Percentiles rank a stretch among this genome's conserved stretches.
Evolutionary conservation across 495 filamentous ascomycete species (phyloP).

Genomic region (Neurospora sp.): DNA sequence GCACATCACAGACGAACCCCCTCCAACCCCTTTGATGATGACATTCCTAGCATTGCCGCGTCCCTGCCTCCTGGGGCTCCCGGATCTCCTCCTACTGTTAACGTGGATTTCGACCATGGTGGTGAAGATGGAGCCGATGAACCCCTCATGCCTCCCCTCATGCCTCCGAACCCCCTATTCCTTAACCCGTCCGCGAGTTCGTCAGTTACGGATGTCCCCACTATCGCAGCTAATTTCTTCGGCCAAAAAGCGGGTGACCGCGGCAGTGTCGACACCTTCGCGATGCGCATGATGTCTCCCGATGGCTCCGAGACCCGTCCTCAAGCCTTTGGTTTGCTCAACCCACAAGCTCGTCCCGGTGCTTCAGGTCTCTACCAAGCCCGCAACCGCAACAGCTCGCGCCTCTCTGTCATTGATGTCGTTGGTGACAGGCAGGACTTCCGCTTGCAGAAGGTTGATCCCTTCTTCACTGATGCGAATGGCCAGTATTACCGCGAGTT

Average conservation of each 20-base stretch:
- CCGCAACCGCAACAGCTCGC: constrained; percentile 12
- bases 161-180: constrained; percentile 16
- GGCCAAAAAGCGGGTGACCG: constrained; percentile 4
- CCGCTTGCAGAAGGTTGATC: constrained; percentile 51
- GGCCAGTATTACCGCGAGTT: constrained; percentile 47
- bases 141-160: constrained; percentile 10
- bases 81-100: constrained; percentile 1
- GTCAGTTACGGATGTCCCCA: constrained; percentile 10
- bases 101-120: neutral
- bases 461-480: constrained; percentile 54
- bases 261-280: constrained; percentile 16
- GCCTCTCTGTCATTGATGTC: constrained; percentile 11
- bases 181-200: constrained; percentile 12
- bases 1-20: constrained; percentile 4
- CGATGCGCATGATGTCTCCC: constrained; percentile 20
- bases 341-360: constrained; percentile 10
- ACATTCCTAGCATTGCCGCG: neutral
- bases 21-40: constrained; percentile 10
- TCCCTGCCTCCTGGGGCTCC: constrained; percentile 3
- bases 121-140: constrained; percentile 6
- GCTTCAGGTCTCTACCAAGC: constrained; percentile 11
- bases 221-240: constrained; percentile 9
- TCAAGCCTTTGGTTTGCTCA: constrained; percentile 7
- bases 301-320: constrained; percentile 12
- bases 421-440: constrained; percentile 17